These are phyloP conservation scores for Microcyclosporella mali DNA, from an alignment of 2,329 filamentous ascomycete genomes.

Conservation along the genomic window DNA sequence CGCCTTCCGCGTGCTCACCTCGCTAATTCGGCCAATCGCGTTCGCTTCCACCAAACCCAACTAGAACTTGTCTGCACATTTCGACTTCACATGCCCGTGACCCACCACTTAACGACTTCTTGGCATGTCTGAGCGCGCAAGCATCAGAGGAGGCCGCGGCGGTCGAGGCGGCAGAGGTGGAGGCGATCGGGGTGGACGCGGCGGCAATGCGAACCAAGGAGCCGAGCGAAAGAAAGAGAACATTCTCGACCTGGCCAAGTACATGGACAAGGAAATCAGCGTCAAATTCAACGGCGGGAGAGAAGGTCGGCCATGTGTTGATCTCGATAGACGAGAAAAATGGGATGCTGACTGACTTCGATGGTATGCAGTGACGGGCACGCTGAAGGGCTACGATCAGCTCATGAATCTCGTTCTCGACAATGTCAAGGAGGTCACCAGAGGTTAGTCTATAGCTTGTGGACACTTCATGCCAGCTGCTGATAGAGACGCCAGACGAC, in stretches of 20 bases:
- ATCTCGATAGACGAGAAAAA: not conserved
- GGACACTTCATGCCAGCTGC: not conserved
- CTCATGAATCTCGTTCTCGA: conserved; percentile 97
- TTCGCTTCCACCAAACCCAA: no score
- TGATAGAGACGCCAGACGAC: conserved; percentile 58
- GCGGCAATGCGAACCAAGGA: conserved; percentile 24
- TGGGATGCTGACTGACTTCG: conserved; percentile 3
- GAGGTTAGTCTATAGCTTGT: conserved; percentile 53
- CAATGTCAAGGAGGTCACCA: conserved; percentile 82
- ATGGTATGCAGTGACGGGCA: conserved; percentile 63
- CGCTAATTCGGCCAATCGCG: no score
- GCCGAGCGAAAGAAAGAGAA: conserved; percentile 87
- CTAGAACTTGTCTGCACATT: no score
- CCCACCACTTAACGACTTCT: conserved; percentile 2
- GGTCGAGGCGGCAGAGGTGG: conserved; percentile 38
- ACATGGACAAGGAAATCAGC: conserved; percentile 91
- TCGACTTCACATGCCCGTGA: no score
- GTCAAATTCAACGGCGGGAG: conserved; percentile 96
- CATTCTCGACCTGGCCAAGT: conserved; percentile 89
- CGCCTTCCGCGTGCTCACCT: no score
- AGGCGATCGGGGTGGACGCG: conserved; percentile 33
- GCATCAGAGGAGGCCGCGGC: conserved; percentile 43
- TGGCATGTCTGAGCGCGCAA: conserved; percentile 51
- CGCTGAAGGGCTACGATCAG: conserved; percentile 90
- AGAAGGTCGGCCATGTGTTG: conserved; percentile 59